These are phyloP conservation scores for Naganishia albida DNA, from an alignment of 1,284 basidiomycete species.

Conservation along the genomic window DNA sequence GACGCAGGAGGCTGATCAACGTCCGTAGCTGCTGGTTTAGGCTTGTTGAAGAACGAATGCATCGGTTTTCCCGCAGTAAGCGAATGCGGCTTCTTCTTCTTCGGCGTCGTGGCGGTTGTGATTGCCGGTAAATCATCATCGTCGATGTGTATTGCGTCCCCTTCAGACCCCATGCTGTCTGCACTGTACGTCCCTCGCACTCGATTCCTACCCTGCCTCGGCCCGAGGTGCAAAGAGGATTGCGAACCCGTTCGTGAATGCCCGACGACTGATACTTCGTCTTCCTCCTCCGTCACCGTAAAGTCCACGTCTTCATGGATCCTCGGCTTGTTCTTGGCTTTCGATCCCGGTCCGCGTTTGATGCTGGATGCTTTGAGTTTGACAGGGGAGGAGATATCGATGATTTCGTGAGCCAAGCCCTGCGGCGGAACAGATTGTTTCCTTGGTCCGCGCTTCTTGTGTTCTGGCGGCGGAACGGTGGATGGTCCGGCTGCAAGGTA, in stretches of 20 bases:
- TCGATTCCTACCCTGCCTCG: background rate
- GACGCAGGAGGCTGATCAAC: background rate
- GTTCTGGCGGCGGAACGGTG: background rate
- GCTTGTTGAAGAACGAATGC: slow-evolving; percentile 17
- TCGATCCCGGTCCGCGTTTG: slow-evolving; percentile 6
- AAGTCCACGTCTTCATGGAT: slow-evolving; percentile 10
- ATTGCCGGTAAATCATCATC: slow-evolving; percentile 24
- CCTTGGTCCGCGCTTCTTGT: slow-evolving; percentile 16
- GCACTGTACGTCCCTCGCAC: background rate
- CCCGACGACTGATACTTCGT: slow-evolving; percentile 15
- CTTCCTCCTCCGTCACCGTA: slow-evolving; percentile 16
- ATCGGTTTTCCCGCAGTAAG: slow-evolving; percentile 15
- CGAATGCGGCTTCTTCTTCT: background rate
- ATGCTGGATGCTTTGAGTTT: slow-evolving; percentile 4
- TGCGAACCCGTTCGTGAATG: slow-evolving; percentile 14
- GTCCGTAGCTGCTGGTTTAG: background rate
- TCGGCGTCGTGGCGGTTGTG: background rate
- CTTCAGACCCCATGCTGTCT: background rate
- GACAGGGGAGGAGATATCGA: slow-evolving; percentile 17
- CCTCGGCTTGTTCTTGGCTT: background rate
- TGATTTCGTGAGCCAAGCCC: slow-evolving; percentile 6
- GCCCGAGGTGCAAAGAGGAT: background rate
- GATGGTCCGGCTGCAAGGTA: background rate
- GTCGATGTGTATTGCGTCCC: background rate
- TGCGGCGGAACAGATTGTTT: background rate